These are phyloP conservation scores for Aechmea fasciata DNA, from an alignment of 176 grass and related monocot genomes.

Conservation along the genomic window DNA sequence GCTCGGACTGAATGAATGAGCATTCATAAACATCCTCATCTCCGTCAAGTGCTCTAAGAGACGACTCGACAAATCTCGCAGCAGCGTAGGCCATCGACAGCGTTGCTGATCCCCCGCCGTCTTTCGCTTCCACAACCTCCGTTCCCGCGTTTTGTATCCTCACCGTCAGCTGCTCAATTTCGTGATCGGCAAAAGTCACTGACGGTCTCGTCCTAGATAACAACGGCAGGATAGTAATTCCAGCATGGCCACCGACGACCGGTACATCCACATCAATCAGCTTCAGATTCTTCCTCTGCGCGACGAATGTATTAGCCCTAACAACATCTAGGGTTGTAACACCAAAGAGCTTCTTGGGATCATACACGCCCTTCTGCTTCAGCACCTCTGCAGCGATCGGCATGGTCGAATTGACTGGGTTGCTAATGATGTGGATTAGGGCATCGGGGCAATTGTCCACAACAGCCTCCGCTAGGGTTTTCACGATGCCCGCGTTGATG, in stretches of 20 bases:
- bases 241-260: constrained; percentile 31
- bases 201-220: constrained; percentile 38
- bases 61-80: constrained; percentile 35
- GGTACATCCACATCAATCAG: constrained; percentile 47
- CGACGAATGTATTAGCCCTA: constrained; percentile 35
- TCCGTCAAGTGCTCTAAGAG: constrained; percentile 33
- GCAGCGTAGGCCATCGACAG: constrained; percentile 44
- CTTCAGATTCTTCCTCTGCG: constrained; percentile 29
- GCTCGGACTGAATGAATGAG: constrained; percentile 33
- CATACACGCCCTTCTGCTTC: constrained; percentile 35
- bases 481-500: constrained; percentile 67
- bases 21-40: constrained; percentile 35
- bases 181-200: constrained; percentile 33
- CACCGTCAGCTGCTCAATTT: constrained; percentile 28
- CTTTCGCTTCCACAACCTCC: constrained; percentile 34
- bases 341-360: constrained; percentile 43
- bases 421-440: constrained; percentile 34
- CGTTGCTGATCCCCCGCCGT: constrained; percentile 23
- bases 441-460: constrained; percentile 56
- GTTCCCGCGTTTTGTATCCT: constrained; percentile 29
- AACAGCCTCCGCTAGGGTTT: constrained; percentile 42
- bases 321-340: constrained; percentile 44
- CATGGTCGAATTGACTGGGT: constrained; percentile 35
- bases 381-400: constrained; percentile 44
- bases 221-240: constrained; percentile 34